Evolutionary conservation across 768 basidiomycete species (phyloP).

Genomic region (Suillus discolor): DNA sequence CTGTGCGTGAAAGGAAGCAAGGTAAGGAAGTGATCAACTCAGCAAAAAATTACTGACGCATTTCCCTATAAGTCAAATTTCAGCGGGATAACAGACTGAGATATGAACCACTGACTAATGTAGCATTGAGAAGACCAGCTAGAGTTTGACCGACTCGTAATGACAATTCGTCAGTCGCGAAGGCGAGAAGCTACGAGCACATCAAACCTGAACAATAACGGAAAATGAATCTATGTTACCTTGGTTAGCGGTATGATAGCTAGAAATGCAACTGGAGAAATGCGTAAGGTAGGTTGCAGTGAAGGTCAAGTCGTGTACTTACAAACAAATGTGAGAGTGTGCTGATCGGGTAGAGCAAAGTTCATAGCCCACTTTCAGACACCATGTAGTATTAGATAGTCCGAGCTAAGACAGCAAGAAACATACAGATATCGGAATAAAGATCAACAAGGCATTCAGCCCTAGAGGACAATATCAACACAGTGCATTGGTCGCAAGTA

Average conservation of each 20-base stretch:
- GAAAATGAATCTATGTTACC: slow-evolving; percentile 35
- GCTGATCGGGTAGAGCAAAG: slow-evolving; percentile 51
- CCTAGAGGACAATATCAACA: slow-evolving; percentile 40
- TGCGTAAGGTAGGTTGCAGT: neutral
- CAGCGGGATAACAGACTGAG: neutral
- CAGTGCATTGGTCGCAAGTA: neutral
- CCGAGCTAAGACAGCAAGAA: neutral
- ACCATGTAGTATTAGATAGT: slow-evolving; percentile 3
- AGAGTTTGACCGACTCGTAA: slow-evolving; percentile 81
- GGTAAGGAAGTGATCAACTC: neutral
- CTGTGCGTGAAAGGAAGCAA: slow-evolving; percentile 24
- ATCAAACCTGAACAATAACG: neutral
- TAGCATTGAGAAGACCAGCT: slow-evolving; percentile 85
- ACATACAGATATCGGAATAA: slow-evolving; percentile 70
- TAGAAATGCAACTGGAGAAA: slow-evolving; percentile 65
- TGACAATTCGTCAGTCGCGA: slow-evolving; percentile 86
- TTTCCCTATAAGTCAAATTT: slow-evolving; percentile 26
- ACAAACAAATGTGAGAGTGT: slow-evolving; percentile 79
- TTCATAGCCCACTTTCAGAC: slow-evolving; percentile 67
- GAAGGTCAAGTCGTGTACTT: slow-evolving; percentile 25
- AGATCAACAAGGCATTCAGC: slow-evolving; percentile 68
- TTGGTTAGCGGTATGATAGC: slow-evolving; percentile 89
- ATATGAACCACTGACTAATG: slow-evolving; percentile 53
- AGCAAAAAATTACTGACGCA: slow-evolving; percentile 26
- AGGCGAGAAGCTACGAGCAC: slow-evolving; percentile 62